phyloP scores from a whole-genome alignment of 176 grass and related monocot species.

The Cenchrus fungigraminus region DNA sequence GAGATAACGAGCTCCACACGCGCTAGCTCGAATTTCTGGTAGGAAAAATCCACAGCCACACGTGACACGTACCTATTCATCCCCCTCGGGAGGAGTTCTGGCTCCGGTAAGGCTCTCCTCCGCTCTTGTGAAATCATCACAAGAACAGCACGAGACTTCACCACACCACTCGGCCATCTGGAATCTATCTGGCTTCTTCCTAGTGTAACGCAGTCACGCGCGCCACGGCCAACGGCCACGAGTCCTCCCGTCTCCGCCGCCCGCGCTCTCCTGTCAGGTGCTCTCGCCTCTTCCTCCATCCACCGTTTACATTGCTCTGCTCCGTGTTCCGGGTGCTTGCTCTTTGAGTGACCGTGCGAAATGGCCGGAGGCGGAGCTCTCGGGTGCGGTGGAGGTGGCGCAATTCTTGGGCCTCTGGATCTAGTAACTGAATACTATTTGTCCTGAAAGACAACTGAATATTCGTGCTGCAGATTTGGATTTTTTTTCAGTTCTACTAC shows the following conservation, averaged over 20 bases:
- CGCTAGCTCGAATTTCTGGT: background rate
- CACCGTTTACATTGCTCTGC: background rate
- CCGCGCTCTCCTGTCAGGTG: constrained; percentile 28
- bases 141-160: background rate
- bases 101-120: background rate
- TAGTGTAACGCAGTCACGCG: background rate
- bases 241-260: background rate
- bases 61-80: background rate
- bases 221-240: background rate
- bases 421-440: too few species aligned
- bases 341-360: background rate
- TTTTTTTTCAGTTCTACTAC: background rate
- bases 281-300: background rate
- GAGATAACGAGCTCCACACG: background rate
- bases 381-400: background rate
- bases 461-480: too few species aligned
- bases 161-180: background rate
- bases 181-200: background rate
- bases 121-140: background rate
- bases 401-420: too few species aligned
- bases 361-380: background rate
- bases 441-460: too few species aligned
- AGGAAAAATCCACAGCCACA: background rate
- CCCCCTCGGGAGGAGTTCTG: background rate
- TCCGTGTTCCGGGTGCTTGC: background rate